Base-by-base conservation (phyloP, 176 grass and related monocot genomes). In the Otatea glauca region DNA sequence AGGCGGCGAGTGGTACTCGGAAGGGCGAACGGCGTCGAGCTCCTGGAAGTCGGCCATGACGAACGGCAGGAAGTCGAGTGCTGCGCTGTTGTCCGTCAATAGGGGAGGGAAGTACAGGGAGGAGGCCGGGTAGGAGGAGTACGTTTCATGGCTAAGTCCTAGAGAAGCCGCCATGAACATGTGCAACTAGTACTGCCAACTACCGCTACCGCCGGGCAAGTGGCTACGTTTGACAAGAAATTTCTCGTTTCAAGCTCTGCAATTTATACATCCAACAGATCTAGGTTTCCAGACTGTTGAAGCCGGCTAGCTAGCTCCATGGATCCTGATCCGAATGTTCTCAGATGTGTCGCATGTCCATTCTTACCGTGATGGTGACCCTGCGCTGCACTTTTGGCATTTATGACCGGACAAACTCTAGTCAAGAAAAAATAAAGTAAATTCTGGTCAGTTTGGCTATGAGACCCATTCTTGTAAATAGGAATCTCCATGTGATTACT, bases 161-260 rank as follows among this genome's bases (percentile, higher is more conserved):
- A 88, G 27, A 4, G 90, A 78, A 34, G 90, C 73, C 78, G 90
- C 86, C 90, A 88, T 88, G 65, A 32, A 12, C 11, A 34, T 6
- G 5, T 44, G 39, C 58, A 4, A 5, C 49, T 21, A 37, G 35
- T 37, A 8, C 1, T 15, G 23, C 10, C 13, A 25, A 6, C 60
- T 17, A 32, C 59, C 10, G 10, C 61, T 65, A 21, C 53, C 58
- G 39, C 23, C 32, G 12, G 10, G 9, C 37, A 0, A 2, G 45
- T 50, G 41, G 53, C 51, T 23, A 43, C n/a, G 35, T 55, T 81
- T 84, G 83, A 85, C 77, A 55, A 55, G 64, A 55, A 47, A 62
- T 72, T 76, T 34, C 75, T 23, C 53, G 63, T 64, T 76, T 81
- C 70, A 62, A 68, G 76, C 53, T 14, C 63, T 0, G 63, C 77